Evolutionary conservation across 2,329 filamentous ascomycete species (phyloP).

Genomic region (Metarhizium anisopliae): DNA sequence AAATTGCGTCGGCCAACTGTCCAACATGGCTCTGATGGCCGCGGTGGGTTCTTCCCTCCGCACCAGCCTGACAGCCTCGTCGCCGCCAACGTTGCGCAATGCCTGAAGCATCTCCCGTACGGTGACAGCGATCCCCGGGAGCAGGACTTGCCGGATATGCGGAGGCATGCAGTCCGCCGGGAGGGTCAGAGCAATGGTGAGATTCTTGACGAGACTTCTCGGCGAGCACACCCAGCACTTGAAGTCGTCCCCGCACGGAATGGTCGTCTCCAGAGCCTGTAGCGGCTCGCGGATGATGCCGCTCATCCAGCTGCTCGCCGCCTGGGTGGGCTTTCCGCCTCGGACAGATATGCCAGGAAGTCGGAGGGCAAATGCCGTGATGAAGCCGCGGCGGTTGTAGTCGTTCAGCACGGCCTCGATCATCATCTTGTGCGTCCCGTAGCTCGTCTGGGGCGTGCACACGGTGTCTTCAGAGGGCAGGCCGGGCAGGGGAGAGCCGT

Average conservation of each 20-base stretch:
- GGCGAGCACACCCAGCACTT: constrained; percentile 44
- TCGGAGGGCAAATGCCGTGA: constrained; percentile 47
- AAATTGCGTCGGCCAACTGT: constrained; percentile 44
- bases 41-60: constrained; percentile 37
- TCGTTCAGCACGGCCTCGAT: constrained; percentile 35
- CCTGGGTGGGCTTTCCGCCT: constrained; percentile 50
- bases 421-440: constrained; percentile 54
- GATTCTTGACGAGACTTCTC: constrained; percentile 37
- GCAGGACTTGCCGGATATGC: constrained; percentile 35
- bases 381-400: constrained; percentile 37
- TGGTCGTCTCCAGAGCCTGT: constrained; percentile 33
- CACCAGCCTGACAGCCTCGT: constrained; percentile 32
- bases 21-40: constrained; percentile 38
- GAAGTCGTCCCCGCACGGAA: constrained; percentile 37
- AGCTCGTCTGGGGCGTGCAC: constrained; percentile 48
- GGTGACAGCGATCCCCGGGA: constrained; percentile 42
- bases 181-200: constrained; percentile 34
- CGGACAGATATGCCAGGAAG: constrained; percentile 54
- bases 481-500: constrained; percentile 39
- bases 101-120: constrained; percentile 45
- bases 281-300: constrained; percentile 53
- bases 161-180: constrained; percentile 26
- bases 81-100: constrained; percentile 37
- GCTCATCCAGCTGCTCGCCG: constrained; percentile 50
- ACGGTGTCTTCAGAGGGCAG: constrained; percentile 32